Percentiles rank a stretch among this genome's conserved stretches.
phyloP scores from a whole-genome alignment of 2,329 filamentous ascomycete genomes.

The Paecilomyces dactylethromorphus region DNA sequence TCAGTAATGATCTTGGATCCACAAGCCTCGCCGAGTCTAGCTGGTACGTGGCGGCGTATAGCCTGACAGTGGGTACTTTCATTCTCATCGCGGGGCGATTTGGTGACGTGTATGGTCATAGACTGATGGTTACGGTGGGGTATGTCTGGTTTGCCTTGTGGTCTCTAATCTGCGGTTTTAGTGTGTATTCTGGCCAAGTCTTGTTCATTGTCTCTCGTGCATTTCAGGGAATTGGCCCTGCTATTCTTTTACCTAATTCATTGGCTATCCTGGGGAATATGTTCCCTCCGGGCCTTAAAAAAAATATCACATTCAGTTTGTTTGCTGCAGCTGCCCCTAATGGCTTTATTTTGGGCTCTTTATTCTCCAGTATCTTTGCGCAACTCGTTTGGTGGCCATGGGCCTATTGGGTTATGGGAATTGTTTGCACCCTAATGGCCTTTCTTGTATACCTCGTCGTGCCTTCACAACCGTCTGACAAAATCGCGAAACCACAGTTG shows the following conservation, averaged over 20 bases:
- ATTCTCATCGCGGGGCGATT: constrained; percentile 40
- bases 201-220: constrained; percentile 32
- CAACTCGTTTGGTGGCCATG: constrained; percentile 40
- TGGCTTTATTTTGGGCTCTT: constrained; percentile 31
- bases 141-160: constrained; percentile 35
- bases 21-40: constrained; percentile 12
- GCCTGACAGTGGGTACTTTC: constrained; percentile 38
- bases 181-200: constrained; percentile 26
- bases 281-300: constrained; percentile 48
- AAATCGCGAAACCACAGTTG: constrained; percentile 11
- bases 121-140: constrained; percentile 34
- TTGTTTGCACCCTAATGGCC: constrained; percentile 27
- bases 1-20: constrained; percentile 39
- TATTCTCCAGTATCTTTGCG: constrained; percentile 11
- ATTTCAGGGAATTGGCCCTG: constrained; percentile 46
- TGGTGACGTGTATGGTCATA: constrained; percentile 40
- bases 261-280: constrained; percentile 53
- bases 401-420: constrained; percentile 36
- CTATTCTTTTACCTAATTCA: constrained; percentile 54
- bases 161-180: constrained; percentile 34
- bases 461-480: background rate
- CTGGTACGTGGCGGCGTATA: constrained; percentile 40
- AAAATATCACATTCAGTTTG: constrained; percentile 49
- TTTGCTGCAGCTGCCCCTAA: constrained; percentile 40
- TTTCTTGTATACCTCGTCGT: constrained; percentile 22